A percentile compares a stretch with the other conserved stretches of the same genome.
These are phyloP conservation scores for Vaccinium corymbosum DNA, from an alignment of 148 eudicot species.

Conservation along the genomic window DNA sequence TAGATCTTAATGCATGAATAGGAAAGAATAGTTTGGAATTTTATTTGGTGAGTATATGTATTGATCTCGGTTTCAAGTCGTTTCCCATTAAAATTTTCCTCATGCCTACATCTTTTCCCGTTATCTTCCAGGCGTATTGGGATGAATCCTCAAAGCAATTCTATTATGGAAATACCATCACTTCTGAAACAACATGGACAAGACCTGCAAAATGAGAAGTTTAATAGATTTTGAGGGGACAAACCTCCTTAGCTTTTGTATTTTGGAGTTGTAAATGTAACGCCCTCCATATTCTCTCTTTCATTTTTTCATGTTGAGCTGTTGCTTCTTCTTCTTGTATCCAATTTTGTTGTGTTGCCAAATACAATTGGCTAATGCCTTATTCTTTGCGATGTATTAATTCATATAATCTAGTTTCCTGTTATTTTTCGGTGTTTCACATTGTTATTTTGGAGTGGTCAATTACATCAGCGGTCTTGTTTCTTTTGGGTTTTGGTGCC, in stretches of 20 bases:
- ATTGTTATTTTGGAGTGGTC: background rate
- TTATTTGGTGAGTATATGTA: background rate
- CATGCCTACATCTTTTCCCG: background rate
- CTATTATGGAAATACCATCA: constrained; percentile 66
- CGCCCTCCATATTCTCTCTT: background rate
- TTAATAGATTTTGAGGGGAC: background rate
- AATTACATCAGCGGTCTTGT: background rate
- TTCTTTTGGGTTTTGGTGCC: background rate
- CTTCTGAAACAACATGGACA: constrained; percentile 87
- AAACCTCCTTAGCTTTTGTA: background rate
- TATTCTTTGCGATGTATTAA: background rate
- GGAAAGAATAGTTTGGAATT: background rate
- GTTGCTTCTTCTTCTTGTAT: background rate
- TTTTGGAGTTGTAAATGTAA: background rate
- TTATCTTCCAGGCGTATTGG: constrained; percentile 59
- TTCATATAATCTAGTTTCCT: background rate
- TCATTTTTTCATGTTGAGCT: background rate
- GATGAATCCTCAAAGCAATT: constrained; percentile 78
- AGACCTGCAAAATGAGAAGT: constrained; percentile 43
- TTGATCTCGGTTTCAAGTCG: background rate
- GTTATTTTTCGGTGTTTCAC: background rate
- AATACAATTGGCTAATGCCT: constrained; percentile 1
- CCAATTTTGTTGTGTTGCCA: background rate
- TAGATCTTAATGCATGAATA: background rate
- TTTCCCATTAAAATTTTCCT: background rate